Percentiles rank a stretch among this genome's conserved stretches.
These are phyloP conservation scores for Margaritispora aquatica DNA, from an alignment of 495 filamentous ascomycete species.

Conservation along the genomic window DNA sequence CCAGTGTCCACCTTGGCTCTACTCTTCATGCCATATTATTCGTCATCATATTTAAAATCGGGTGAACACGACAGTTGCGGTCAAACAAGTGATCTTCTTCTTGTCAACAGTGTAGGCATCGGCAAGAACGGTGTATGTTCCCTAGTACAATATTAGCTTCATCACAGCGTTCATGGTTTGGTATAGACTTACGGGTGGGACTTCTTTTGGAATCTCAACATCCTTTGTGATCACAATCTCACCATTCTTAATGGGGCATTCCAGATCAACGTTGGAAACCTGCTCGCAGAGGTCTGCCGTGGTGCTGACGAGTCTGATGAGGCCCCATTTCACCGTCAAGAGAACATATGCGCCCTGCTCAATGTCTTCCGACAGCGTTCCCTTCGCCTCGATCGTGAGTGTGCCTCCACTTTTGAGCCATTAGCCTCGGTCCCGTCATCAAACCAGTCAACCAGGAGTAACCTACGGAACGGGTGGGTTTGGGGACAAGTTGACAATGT, in stretches of 20 bases:
- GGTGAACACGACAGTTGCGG: slow-evolving; percentile 50
- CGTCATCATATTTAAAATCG: not conserved
- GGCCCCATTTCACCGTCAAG: slow-evolving; percentile 85
- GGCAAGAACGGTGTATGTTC: slow-evolving; percentile 80
- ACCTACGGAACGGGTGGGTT: slow-evolving; percentile 88
- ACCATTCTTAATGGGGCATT: slow-evolving; percentile 82
- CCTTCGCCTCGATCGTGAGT: slow-evolving; percentile 73
- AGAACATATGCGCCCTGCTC: slow-evolving; percentile 72
- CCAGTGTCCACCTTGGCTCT: not conserved
- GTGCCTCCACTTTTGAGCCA: slow-evolving; percentile 55
- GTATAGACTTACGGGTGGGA: slow-evolving; percentile 69
- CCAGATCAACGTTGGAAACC: slow-evolving; percentile 76
- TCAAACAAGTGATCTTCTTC: slow-evolving; percentile 74
- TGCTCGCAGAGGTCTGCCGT: slow-evolving; percentile 80
- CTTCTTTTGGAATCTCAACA: slow-evolving; percentile 77
- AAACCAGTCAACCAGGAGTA: not conserved
- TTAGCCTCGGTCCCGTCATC: slow-evolving; percentile 1
- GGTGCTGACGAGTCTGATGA: slow-evolving; percentile 81
- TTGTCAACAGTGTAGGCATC: slow-evolving; percentile 70
- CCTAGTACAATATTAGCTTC: slow-evolving; percentile 42
- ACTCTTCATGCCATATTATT: not conserved
- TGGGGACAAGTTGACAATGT: slow-evolving; percentile 71
- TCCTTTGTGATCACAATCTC: slow-evolving; percentile 65
- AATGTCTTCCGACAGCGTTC: slow-evolving; percentile 61
- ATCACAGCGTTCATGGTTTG: not conserved